Conservation (phyloP, 73 alveolate species). For the Uronychia setigera region DNA sequence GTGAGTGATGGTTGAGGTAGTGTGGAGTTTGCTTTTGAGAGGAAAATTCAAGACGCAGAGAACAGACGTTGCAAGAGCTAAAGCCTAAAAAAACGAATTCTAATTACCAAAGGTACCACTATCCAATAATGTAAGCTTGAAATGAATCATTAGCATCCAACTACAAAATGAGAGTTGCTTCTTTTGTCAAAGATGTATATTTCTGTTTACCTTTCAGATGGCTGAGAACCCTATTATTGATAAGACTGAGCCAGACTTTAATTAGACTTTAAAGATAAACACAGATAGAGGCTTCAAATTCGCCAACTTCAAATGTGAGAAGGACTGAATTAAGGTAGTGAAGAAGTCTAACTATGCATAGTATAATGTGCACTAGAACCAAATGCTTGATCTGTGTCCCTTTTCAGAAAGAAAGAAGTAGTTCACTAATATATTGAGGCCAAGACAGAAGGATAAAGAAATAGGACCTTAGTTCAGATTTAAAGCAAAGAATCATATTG, state of each 20-base stretch:
- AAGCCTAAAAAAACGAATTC: constrained; percentile 2
- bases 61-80: neutral
- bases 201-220: constrained; percentile 3
- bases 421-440: neutral
- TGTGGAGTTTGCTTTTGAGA: constrained; percentile 30
- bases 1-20: constrained; percentile 4
- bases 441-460: constrained; percentile 20
- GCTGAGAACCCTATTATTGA: constrained; percentile 26
- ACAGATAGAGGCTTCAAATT: constrained; percentile 15
- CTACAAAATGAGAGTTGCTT: constrained; percentile 33
- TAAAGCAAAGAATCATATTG: constrained; percentile 11
- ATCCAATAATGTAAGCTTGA: neutral
- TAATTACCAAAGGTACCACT: constrained; percentile 6
- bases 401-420: neutral
- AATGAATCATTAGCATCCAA: constrained; percentile 29
- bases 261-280: neutral
- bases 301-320: constrained; percentile 18
- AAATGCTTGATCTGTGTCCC: neutral
- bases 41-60: constrained; percentile 9
- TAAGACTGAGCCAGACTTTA: neutral
- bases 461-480: constrained; percentile 30
- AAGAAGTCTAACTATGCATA: constrained; percentile 6
- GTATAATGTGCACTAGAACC: neutral
- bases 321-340: constrained; percentile 16
- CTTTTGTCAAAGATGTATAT: constrained; percentile 9